These are phyloP conservation scores for Eucalyptus pauciflora DNA, from an alignment of 345 rosid genomes.

Conservation along the genomic window DNA sequence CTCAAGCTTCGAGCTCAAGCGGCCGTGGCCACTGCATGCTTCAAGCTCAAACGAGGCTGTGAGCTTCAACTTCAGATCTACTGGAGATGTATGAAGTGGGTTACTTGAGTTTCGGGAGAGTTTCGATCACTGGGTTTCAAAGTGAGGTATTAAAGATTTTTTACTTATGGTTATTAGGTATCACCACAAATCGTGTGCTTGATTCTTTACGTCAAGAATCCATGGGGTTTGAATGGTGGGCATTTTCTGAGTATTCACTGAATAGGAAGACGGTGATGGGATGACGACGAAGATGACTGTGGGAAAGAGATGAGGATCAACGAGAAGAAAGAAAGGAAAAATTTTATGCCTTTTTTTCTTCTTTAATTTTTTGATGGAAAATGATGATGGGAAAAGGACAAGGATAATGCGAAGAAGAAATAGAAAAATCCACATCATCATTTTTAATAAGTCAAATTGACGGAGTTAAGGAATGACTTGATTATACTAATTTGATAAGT, in stretches of 20 bases:
- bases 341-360: not conserved
- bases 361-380: not conserved
- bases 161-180: not conserved
- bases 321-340: not conserved
- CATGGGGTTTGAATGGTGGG: not conserved
- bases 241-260: not conserved
- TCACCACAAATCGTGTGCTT: accelerated
- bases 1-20: not conserved
- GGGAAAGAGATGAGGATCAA: not conserved
- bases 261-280: not conserved
- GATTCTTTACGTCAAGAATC: not conserved
- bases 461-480: not conserved
- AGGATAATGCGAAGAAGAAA: not conserved
- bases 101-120: not conserved
- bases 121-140: not conserved
- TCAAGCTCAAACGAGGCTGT: not conserved
- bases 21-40: not conserved
- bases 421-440: not conserved
- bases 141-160: not conserved
- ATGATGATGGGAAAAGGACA: not conserved
- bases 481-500: not conserved
- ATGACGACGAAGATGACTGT: not conserved
- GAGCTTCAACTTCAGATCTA: not conserved
- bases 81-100: not conserved
- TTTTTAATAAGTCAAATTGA: not conserved